Percentiles rank a stretch among this genome's conserved stretches.
Conservation (phyloP, 345 rosid genomes). For the Arabidopsis arenosa region DNA sequence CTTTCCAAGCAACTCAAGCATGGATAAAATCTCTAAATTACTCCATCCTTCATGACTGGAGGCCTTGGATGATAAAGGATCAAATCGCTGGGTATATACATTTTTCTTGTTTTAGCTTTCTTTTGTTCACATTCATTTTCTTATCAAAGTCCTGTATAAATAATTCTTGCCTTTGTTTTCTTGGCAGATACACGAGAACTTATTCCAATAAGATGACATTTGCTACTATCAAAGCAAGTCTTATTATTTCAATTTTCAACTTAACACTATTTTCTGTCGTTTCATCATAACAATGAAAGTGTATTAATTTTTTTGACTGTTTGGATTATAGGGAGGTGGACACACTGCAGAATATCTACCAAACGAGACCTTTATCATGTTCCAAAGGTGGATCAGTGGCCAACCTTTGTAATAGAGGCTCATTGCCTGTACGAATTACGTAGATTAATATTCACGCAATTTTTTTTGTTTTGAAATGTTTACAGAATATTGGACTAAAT, state of each 20-base stretch:
- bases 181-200: constrained; percentile 57
- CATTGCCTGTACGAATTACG: neutral
- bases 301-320: neutral
- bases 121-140: neutral
- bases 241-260: neutral
- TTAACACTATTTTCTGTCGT: neutral
- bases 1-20: constrained; percentile 58
- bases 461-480: too few relatives aligned
- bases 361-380: constrained; percentile 30
- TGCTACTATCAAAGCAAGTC: constrained; percentile 62
- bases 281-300: neutral
- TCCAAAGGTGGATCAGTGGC: constrained; percentile 34
- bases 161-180: neutral
- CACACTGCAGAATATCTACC: constrained; percentile 39
- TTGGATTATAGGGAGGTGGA: constrained; percentile 27
- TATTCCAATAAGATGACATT: constrained; percentile 42
- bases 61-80: constrained; percentile 53
- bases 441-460: too few relatives aligned
- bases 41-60: constrained; percentile 58
- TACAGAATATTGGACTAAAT: too few relatives aligned
- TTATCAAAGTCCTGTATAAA: neutral
- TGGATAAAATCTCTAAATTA: constrained; percentile 61
- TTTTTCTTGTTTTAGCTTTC: neutral
- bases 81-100: constrained; percentile 50
- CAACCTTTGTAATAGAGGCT: constrained; percentile 10